Evolutionary conservation across 164 flowering plant genomes (phyloP).

Genomic region (Chimonanthus praecox): DNA sequence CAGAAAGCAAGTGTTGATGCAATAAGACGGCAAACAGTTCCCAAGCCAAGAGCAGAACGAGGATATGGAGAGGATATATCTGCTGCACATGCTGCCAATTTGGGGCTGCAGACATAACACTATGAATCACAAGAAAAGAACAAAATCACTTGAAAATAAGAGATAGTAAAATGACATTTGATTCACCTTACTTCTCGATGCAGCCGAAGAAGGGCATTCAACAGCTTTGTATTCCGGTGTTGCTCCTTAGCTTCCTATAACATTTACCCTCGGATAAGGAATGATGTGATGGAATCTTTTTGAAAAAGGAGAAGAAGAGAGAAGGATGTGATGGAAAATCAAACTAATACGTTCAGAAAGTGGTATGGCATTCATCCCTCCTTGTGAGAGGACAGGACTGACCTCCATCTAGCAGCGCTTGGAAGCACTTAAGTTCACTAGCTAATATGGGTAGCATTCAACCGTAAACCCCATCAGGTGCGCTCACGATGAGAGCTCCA

Average conservation of each 20-base stretch:
- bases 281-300: neutral
- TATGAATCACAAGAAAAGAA: slow-evolving; percentile 6
- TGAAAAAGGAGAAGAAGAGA: no score
- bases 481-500: no score
- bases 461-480: no score
- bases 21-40: slow-evolving; percentile 81
- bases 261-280: neutral
- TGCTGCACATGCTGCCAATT: slow-evolving; percentile 83
- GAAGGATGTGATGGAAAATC: no score
- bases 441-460: no score
- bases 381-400: no score
- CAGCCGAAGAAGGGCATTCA: slow-evolving; percentile 73
- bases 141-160: neutral
- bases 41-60: slow-evolving; percentile 69
- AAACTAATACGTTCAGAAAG: no score
- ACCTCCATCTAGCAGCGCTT: no score
- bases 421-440: no score
- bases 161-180: neutral
- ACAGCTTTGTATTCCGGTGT: slow-evolving; percentile 79
- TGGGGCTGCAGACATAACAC: slow-evolving; percentile 59
- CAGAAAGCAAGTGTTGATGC: slow-evolving; percentile 90
- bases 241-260: slow-evolving; percentile 80
- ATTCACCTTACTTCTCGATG: slow-evolving; percentile 92
- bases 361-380: no score
- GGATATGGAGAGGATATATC: slow-evolving; percentile 70